phyloP scores from a whole-genome alignment of 805 yeast genomes.

The Barnettozyma siamensis region DNA sequence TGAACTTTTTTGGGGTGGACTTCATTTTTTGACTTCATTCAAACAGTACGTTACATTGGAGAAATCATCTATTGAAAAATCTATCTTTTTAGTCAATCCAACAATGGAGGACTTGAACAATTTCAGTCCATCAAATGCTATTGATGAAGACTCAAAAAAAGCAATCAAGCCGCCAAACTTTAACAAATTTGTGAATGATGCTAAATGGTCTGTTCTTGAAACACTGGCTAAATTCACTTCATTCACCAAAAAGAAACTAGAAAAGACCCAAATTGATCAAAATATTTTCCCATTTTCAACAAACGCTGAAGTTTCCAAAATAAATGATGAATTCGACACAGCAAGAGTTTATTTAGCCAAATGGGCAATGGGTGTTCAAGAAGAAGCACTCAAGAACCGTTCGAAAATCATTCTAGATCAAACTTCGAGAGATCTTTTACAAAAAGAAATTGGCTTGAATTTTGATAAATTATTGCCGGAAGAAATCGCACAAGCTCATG shows the following conservation, averaged over 20 bases:
- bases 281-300: conserved; percentile 52
- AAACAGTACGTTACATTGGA: conserved; percentile 54
- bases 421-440: conserved; percentile 48
- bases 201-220: conserved; percentile 84
- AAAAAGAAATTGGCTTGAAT: conserved; percentile 56
- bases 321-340: conserved; percentile 88
- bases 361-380: conserved; percentile 94
- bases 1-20: conserved; percentile 87
- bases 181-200: conserved; percentile 49
- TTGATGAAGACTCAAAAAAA: conserved; percentile 5
- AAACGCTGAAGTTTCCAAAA: conserved; percentile 74
- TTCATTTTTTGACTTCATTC: conserved; percentile 57
- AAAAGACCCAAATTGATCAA: conserved; percentile 45
- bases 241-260: conserved; percentile 57
- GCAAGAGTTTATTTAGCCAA: conserved; percentile 90
- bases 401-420: conserved; percentile 50
- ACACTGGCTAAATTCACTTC: conserved; percentile 67
- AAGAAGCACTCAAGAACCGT: conserved; percentile 68
- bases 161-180: conserved; percentile 22
- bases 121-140: conserved; percentile 25
- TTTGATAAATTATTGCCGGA: conserved; percentile 47
- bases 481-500: conserved; percentile 50
- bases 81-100: conserved; percentile 75
- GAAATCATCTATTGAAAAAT: conserved; percentile 63
- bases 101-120: conserved; percentile 40